phyloP scores from a whole-genome alignment of 169 alveolate genomes.

The Plasmodium cynomolgi region DNA sequence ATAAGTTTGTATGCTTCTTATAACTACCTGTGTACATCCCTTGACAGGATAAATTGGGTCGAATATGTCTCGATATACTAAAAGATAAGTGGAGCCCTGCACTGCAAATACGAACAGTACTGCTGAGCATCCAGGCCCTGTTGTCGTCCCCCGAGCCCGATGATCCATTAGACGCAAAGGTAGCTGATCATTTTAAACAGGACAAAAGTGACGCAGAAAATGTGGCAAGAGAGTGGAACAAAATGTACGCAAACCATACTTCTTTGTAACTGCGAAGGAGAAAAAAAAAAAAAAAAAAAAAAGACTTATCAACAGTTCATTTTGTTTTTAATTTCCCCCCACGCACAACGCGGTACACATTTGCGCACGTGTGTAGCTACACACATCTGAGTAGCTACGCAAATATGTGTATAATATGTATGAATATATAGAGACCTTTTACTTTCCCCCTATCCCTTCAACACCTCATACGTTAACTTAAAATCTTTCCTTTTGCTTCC shows the following conservation, averaged over 20 bases:
- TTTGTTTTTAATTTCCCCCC: not conserved
- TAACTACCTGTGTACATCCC: not conserved
- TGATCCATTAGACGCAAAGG: conserved; percentile 97
- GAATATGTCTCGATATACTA: conserved; percentile 98
- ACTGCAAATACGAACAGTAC: conserved; percentile 96
- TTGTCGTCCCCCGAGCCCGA: conserved; percentile 99
- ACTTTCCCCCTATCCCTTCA: not conserved
- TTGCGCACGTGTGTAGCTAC: not conserved
- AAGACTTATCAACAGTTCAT: not conserved
- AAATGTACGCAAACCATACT: conserved; percentile 88
- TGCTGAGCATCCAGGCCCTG: conserved; percentile 97
- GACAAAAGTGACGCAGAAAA: conserved; percentile 93
- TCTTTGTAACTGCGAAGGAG: not conserved
- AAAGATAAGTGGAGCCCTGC: conserved; percentile 99
- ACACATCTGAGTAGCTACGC: not conserved
- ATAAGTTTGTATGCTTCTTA: not conserved
- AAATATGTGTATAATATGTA: not conserved
- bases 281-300: conserved; percentile 12
- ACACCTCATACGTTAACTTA: not conserved
- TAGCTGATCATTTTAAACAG: conserved; percentile 96
- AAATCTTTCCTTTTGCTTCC: not conserved
- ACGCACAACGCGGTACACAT: not conserved
- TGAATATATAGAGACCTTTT: not conserved
- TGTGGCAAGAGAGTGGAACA: conserved; percentile 93
- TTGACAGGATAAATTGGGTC: conserved; percentile 95